A percentile compares a stretch with the other conserved stretches of the same genome.
These are phyloP conservation scores for Cercospora sp. DNA, from an alignment of 2,329 filamentous ascomycete genomes.

Conservation along the genomic window DNA sequence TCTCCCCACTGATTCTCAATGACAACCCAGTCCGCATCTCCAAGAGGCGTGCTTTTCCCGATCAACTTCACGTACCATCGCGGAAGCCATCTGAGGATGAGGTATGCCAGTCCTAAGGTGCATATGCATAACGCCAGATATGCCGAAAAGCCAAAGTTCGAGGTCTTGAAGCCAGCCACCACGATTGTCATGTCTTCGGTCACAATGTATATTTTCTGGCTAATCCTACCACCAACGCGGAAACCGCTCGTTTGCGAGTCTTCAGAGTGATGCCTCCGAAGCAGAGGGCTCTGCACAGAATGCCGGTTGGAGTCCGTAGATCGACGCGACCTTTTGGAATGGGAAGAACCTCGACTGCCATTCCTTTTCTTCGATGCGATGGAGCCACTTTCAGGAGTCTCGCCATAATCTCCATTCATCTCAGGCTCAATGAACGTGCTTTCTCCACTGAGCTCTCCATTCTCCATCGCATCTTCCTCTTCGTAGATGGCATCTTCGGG, in stretches of 20 bases:
- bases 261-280: constrained; percentile 71
- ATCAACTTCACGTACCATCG: constrained; percentile 78
- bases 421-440: constrained; percentile 39
- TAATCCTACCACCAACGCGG: constrained; percentile 64
- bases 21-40: constrained; percentile 84
- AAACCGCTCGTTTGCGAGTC: constrained; percentile 66
- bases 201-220: constrained; percentile 88
- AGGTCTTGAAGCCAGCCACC: constrained; percentile 86
- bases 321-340: constrained; percentile 49
- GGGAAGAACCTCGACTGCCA: constrained; percentile 36
- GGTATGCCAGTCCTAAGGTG: constrained; percentile 76
- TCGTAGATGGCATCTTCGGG: constrained; percentile 55
- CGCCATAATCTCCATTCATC: constrained; percentile 21
- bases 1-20: constrained; percentile 98
- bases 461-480: constrained; percentile 44
- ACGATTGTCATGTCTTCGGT: constrained; percentile 95
- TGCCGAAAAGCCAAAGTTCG: constrained; percentile 63
- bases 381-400: constrained; percentile 21
- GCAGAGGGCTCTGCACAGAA: constrained; percentile 55
- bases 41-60: constrained; percentile 68
- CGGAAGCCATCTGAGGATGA: constrained; percentile 87
- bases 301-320: constrained; percentile 26
- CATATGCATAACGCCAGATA: constrained; percentile 71
- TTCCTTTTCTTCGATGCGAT: constrained; percentile 40
- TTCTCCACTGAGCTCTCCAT: constrained; percentile 44